Evolutionary conservation across 176 grass and related monocot genomes (phyloP).

Genomic region (Guadua angustifolia): DNA sequence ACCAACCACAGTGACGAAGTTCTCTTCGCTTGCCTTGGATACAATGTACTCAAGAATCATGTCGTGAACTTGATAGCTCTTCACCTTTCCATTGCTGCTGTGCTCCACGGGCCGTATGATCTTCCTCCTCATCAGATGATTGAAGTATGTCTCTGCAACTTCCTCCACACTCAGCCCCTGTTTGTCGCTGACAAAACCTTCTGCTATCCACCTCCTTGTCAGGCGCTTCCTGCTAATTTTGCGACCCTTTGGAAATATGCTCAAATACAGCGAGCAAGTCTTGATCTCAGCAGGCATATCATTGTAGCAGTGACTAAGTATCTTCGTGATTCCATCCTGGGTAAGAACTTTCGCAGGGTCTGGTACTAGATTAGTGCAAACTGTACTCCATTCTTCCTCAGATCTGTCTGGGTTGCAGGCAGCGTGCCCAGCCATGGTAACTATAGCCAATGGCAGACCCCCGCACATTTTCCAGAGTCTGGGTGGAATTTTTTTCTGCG

Average conservation of each 20-base stretch:
- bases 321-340: background rate
- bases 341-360: background rate
- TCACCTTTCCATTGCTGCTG: constrained; percentile 1
- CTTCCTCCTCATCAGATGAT: background rate
- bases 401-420: background rate
- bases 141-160: background rate
- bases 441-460: background rate
- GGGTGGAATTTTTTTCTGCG: background rate
- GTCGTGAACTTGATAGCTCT: constrained; percentile 1
- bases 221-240: background rate
- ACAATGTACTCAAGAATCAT: background rate
- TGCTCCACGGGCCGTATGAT: background rate
- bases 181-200: constrained; percentile 18
- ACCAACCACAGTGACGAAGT: background rate
- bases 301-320: constrained; percentile 1
- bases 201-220: background rate
- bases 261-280: constrained; percentile 15
- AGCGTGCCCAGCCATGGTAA: constrained; percentile 4
- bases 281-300: background rate
- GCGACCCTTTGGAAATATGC: background rate
- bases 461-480: background rate
- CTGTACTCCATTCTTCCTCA: background rate
- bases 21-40: background rate
- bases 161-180: background rate
- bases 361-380: background rate